Percentiles rank a stretch among this genome's conserved stretches.
Conservation (phyloP, 1,284 basidiomycete genomes). For the Cerrena zonata region DNA sequence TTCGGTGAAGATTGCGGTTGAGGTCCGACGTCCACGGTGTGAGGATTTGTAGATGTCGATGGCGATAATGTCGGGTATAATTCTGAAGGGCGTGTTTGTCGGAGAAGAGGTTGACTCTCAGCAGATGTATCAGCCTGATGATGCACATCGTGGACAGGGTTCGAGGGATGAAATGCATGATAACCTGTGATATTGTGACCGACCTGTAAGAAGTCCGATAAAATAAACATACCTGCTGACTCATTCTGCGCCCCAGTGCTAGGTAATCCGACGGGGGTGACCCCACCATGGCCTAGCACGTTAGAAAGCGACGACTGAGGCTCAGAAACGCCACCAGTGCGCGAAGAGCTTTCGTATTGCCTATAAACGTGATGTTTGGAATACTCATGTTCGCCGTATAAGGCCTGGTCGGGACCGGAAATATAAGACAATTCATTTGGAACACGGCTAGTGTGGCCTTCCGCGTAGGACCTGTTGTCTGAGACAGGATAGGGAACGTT, state of each 20-base stretch:
- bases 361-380: background rate
- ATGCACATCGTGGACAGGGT: background rate
- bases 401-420: background rate
- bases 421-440: background rate
- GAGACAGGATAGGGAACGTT: slow-evolving; percentile 3
- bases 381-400: background rate
- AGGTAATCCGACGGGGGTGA: background rate
- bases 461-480: slow-evolving; percentile 2
- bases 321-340: background rate
- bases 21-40: background rate
- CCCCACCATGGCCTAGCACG: background rate
- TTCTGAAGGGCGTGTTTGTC: background rate
- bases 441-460: background rate
- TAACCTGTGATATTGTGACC: background rate
- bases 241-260: background rate
- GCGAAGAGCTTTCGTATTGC: background rate
- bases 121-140: background rate
- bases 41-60: background rate
- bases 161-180: background rate
- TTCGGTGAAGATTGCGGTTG: background rate
- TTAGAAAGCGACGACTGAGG: background rate
- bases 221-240: background rate
- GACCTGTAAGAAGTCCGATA: background rate
- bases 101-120: background rate
- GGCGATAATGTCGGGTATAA: background rate